Evolutionary conservation across 1,284 basidiomycete genomes (phyloP).

Genomic region (Bothia castanella): DNA sequence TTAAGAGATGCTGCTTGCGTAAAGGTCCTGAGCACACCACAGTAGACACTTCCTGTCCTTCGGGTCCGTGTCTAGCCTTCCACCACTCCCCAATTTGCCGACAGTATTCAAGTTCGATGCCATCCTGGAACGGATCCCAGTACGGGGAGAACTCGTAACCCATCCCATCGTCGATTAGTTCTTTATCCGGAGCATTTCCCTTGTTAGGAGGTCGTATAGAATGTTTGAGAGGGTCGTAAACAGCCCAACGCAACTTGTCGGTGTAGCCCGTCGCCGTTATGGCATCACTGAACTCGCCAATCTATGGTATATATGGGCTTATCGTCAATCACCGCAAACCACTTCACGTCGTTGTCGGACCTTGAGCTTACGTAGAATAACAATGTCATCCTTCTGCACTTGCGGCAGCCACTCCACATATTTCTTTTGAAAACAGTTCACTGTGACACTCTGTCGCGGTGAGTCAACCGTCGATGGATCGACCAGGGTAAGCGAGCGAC

Average conservation of each 20-base stretch:
- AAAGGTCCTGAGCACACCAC: slow-evolving; percentile 13
- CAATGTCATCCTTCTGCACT: slow-evolving; percentile 36
- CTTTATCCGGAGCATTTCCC: slow-evolving; percentile 28
- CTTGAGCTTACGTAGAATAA: slow-evolving; percentile 33
- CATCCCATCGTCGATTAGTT: slow-evolving; percentile 22
- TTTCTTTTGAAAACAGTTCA: slow-evolving; percentile 52
- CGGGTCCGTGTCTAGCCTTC: slow-evolving; percentile 34
- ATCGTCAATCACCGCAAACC: slow-evolving; percentile 2
- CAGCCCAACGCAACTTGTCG: slow-evolving; percentile 36
- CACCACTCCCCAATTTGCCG: slow-evolving; percentile 53
- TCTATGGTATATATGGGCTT: slow-evolving; percentile 27
- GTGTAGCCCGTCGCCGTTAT: slow-evolving; percentile 40
- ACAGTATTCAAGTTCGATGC: slow-evolving; percentile 37
- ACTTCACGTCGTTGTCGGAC: slow-evolving; percentile 11
- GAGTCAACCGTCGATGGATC: slow-evolving; percentile 39
- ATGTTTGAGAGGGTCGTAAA: slow-evolving; percentile 27
- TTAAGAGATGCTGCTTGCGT: slow-evolving; percentile 44
- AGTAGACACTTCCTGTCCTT: slow-evolving; percentile 5
- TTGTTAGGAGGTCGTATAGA: slow-evolving; percentile 20
- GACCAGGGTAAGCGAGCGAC: slow-evolving; percentile 23
- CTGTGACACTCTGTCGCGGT: slow-evolving; percentile 17
- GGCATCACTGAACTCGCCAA: slow-evolving; percentile 28
- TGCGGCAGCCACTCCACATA: slow-evolving; percentile 48
- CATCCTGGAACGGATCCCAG: slow-evolving; percentile 27
- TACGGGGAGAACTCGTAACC: slow-evolving; percentile 34